These are phyloP conservation scores for Yarrowia deformans DNA, from an alignment of 805 yeast genomes.

Conservation along the genomic window DNA sequence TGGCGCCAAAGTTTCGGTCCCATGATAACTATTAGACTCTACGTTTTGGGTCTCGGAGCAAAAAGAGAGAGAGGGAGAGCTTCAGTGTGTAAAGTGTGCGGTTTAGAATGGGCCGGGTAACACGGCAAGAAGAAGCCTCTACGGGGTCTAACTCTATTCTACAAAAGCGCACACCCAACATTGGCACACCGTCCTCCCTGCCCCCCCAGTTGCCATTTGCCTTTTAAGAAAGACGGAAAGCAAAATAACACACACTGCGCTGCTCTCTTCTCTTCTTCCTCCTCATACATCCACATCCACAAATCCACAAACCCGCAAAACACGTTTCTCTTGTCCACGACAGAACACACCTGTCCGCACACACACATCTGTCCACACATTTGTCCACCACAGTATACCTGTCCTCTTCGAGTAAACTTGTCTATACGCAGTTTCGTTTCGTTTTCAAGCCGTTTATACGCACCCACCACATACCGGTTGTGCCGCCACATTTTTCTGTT, in stretches of 20 bases:
- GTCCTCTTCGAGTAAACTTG: not conserved
- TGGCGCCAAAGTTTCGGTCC: not conserved
- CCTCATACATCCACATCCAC: not conserved
- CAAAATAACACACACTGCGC: not conserved
- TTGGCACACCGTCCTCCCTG: not conserved
- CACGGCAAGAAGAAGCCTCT: not conserved
- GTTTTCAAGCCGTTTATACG: not conserved
- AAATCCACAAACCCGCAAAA: not conserved
- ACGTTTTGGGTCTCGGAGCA: not conserved
- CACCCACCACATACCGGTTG: conserved; percentile 5
- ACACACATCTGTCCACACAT: not conserved
- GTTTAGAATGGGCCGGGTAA: not conserved
- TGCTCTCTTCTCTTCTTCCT: not conserved
- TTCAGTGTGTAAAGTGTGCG: not conserved
- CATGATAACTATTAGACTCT: not conserved
- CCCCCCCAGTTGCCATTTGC: not conserved
- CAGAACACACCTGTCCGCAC: not conserved
- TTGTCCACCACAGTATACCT: conserved; percentile 7
- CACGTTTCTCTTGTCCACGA: not conserved
- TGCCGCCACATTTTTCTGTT: conserved; percentile 12
- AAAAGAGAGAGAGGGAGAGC: too few species aligned
- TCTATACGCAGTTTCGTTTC: not conserved
- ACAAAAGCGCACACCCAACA: not conserved
- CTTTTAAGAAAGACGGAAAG: not conserved
- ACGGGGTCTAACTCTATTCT: conserved; percentile 4